Percentiles rank a stretch among this genome's conserved stretches.
These are phyloP conservation scores for Stephanodiscus minutulus DNA, from an alignment of 108 stramenopile genomes.

Conservation along the genomic window DNA sequence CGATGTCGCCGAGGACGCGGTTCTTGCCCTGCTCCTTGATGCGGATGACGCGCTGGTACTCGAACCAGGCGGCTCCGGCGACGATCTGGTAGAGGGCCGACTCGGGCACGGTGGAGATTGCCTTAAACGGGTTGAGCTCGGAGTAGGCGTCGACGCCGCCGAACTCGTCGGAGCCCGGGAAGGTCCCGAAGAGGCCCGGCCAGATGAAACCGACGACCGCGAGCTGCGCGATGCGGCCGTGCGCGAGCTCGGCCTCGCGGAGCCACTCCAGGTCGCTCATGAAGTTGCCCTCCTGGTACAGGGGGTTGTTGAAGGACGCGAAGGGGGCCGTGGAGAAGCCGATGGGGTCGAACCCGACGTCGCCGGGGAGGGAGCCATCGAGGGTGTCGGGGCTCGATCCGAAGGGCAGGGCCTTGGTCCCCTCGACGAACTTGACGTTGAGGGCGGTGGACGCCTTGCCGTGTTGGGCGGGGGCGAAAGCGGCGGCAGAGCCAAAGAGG, in stretches of 20 bases:
- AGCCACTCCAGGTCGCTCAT: constrained; percentile 85
- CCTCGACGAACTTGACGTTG: constrained; percentile 49
- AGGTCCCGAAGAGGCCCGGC: constrained; percentile 92
- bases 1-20: constrained; percentile 89
- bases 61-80: constrained; percentile 80
- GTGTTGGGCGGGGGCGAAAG: constrained; percentile 49
- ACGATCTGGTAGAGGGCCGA: constrained; percentile 89
- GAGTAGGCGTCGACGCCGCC: constrained; percentile 92
- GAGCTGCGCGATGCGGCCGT: constrained; percentile 97
- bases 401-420: constrained; percentile 82
- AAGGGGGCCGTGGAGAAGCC: constrained; percentile 93
- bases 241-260: constrained; percentile 96
- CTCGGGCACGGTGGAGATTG: constrained; percentile 79
- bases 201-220: constrained; percentile 96
- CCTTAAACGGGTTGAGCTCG: constrained; percentile 90
- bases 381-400: constrained; percentile 79
- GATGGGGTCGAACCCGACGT: constrained; percentile 96
- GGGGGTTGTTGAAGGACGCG: constrained; percentile 55
- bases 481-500: constrained; percentile 61
- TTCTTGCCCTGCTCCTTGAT: constrained; percentile 78
- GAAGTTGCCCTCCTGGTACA: constrained; percentile 51
- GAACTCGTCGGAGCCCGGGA: constrained; percentile 90
- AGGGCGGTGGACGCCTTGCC: constrained; percentile 46
- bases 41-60: constrained; percentile 82
- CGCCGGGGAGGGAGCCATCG: constrained; percentile 91